Percentiles rank a stretch among this genome's conserved stretches.
phyloP scores from a whole-genome alignment of 2,329 filamentous ascomycete genomes.

The Parasarocladium wereldwijsianum region DNA sequence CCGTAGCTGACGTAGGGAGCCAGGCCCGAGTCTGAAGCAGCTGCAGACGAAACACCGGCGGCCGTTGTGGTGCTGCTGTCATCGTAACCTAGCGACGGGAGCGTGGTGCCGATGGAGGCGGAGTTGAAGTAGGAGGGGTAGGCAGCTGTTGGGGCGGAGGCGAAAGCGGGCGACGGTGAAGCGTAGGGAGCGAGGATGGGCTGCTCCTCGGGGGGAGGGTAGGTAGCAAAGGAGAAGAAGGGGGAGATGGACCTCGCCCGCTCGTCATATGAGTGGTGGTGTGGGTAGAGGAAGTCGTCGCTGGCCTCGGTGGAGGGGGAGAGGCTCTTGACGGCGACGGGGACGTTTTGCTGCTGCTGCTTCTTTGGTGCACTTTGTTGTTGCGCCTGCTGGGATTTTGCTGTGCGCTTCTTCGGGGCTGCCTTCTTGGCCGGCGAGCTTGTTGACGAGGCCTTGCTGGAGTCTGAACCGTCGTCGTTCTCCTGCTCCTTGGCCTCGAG shows the following conservation, averaged over 20 bases:
- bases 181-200: constrained; percentile 44
- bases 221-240: constrained; percentile 51
- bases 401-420: constrained; percentile 30
- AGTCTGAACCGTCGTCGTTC: constrained; percentile 29
- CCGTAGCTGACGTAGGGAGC: constrained; percentile 53
- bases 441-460: constrained; percentile 19
- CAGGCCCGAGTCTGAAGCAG: no score
- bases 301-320: constrained; percentile 47
- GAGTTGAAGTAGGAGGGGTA: constrained; percentile 42
- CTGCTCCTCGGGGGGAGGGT: constrained; percentile 48
- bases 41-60: no score
- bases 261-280: constrained; percentile 38
- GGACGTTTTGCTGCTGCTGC: constrained; percentile 40
- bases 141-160: constrained; percentile 34
- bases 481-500: constrained; percentile 62
- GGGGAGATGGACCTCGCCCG: constrained; percentile 58
- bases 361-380: constrained; percentile 11
- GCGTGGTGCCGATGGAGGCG: constrained; percentile 39
- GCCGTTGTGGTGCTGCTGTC: no score
- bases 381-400: constrained; percentile 11
- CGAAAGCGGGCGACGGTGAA: constrained; percentile 33
- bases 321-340: no score
- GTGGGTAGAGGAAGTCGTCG: constrained; percentile 51
- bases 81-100: constrained; percentile 55
- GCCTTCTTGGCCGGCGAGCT: constrained; percentile 18